Evolutionary conservation across 495 filamentous ascomycete species (phyloP), one percentile per base, ranked within the genome.

Genomic region (Neurospora sp.): DNA sequence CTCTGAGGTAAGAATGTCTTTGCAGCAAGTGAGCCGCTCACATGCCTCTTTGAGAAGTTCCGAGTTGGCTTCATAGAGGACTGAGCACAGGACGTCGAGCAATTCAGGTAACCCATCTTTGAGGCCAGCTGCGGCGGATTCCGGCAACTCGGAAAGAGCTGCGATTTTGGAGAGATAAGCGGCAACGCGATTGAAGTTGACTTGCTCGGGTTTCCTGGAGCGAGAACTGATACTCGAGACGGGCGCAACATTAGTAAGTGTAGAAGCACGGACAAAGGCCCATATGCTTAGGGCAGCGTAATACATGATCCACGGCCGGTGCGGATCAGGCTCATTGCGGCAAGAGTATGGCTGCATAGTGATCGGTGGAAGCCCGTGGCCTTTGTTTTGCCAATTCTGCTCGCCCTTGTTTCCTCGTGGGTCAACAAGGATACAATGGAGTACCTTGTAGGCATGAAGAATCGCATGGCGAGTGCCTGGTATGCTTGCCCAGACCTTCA

Each of bases 271-370:
- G 20, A 93, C 94, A 77, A 96, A 99, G 22, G 88, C 93, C 94
- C 94, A 99, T 38, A 98, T 93, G 68, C 94, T 92, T 72, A 98
- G 83, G 1, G 91, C 90, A 0, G 96, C 93, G 71, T 95, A 96
- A 80, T 97, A 99, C 81, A 99, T 88, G 42, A 98, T 93, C 96
- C 96, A 99, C 2, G 96, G 94, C 37, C 96, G 89, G 77, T 98
- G 96, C 27, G 97, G 89, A 53, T 98, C 88, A 65, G 90, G 90
- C 78, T 99, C 96, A 72, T 93, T 92, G 8, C 93, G 89, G 6
- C 94, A 94, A 0, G 89, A 92, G 79, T 98, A 98, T 35, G 76
- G 69, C 39, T 80, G 76, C 8, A 78, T 73, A 47, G 81, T 75
- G 40, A 82, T 80, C 0, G 80, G 80, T 6, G 80, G 80, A 7